phyloP scores from a whole-genome alignment of 192 early-diverging fungal genomes.

The Spizellomyces sp. region DNA sequence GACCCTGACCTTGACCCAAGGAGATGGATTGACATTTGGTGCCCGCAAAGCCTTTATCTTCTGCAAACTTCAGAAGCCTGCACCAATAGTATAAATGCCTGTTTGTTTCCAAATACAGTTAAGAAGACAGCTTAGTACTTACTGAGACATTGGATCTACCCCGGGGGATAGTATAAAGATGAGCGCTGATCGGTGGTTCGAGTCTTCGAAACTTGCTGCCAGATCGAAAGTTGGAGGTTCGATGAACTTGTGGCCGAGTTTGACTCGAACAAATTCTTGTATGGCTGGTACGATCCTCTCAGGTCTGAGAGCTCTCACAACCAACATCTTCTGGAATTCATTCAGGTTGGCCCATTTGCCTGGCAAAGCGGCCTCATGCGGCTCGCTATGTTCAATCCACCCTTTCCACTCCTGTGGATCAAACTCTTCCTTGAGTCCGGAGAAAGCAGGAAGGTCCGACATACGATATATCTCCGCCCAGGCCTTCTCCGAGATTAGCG shows the following conservation, averaged over 20 bases:
- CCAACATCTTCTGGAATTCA: constrained; percentile 55
- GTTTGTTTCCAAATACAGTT: neutral
- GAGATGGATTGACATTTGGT: constrained; percentile 60
- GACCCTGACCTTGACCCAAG: constrained; percentile 66
- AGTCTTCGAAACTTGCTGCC: constrained; percentile 62
- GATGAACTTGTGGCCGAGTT: constrained; percentile 68
- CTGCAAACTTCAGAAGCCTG: constrained; percentile 65
- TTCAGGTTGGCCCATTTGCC: constrained; percentile 49
- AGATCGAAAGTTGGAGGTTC: constrained; percentile 68
- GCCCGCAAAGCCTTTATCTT: constrained; percentile 61
- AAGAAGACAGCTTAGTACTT: constrained; percentile 24
- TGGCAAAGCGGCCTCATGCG: constrained; percentile 42
- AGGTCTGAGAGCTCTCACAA: constrained; percentile 54
- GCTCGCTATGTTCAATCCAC: constrained; percentile 45
- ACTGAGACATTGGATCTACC: constrained; percentile 69
- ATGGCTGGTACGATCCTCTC: constrained; percentile 58
- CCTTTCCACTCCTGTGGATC: constrained; percentile 51
- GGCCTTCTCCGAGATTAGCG: constrained; percentile 54
- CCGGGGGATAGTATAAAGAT: constrained; percentile 69
- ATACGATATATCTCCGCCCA: constrained; percentile 58
- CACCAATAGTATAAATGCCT: neutral
- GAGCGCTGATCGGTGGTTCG: constrained; percentile 53
- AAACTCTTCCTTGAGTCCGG: constrained; percentile 55
- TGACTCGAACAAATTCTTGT: constrained; percentile 61
- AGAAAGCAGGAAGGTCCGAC: constrained; percentile 53